Base-by-base conservation (phyloP, 2,329 filamentous ascomycete genomes). In the Colletotrichum spaethianum region DNA sequence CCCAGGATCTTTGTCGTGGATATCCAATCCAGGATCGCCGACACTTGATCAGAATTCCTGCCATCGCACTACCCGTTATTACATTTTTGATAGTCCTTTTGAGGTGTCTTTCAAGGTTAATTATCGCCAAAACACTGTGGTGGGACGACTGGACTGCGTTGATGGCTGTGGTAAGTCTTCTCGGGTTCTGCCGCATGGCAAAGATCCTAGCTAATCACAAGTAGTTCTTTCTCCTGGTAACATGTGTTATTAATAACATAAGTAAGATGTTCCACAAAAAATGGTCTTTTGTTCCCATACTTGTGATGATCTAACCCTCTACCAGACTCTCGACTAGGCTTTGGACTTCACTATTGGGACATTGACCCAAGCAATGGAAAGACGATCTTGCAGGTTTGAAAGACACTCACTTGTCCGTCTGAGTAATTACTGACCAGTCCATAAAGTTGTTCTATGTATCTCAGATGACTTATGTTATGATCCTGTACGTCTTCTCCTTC, bases 341-440 rank as follows among this genome's bases (percentile, higher is more conserved):
- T 77, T 20, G 75, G 75, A 1, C 50, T 69, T 5, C 75, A 77
- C 20, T 76, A 74, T 50, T 77, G 75, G 75, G 64, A 77, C 64
- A 61, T 76, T 9, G 62, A 74, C 42, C 74, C 75, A 1, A 26
- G 23, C 9, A 73, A 63, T 1, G 70, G 56, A 1, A 64, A 64
- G 18, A 66, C 66, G 0, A 73, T 73, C 23, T 38, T 73, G 2
- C 70, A 73, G 44, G 70, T 70, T 48, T 14, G 23, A 9, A 26
- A 20, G 4, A 8, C 8, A 23, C 23, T 26, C 23, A n/a, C 11
- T 26, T 20, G 11, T 2, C n/a, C 26, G n/a, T 4, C 6, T 8
- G 11, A 4, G 1, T 14, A 20, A 14, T 4, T 14, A 23, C 8
- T 48, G 6, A 48, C 14, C 2, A 2, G 2, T 26, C 5, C 1